Conservation (phyloP, 1,284 basidiomycete species). For the Xerocomus amazonicus region DNA sequence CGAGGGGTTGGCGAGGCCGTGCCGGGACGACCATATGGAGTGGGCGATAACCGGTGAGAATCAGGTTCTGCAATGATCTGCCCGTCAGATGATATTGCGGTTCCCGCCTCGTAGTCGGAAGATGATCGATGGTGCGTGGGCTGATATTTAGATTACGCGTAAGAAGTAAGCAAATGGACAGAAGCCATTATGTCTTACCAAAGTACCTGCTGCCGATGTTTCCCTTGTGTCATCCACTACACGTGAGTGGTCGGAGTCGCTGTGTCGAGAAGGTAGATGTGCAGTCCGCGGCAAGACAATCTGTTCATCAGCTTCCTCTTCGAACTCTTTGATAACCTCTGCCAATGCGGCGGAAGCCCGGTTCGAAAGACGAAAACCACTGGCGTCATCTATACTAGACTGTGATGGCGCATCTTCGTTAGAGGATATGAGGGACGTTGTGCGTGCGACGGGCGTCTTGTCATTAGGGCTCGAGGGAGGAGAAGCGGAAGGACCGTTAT, state of each 20-base stretch:
- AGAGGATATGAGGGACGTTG: slow-evolving; percentile 36
- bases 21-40: slow-evolving; percentile 40
- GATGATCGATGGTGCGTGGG: slow-evolving; percentile 26
- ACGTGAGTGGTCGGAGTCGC: slow-evolving; percentile 26
- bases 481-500: slow-evolving; percentile 38
- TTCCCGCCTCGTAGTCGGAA: slow-evolving; percentile 51
- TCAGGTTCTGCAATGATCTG: slow-evolving; percentile 43
- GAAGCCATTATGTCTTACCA: slow-evolving; percentile 21
- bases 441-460: slow-evolving; percentile 38
- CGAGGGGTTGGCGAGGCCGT: slow-evolving; percentile 56
- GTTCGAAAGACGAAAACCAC: slow-evolving; percentile 38
- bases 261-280: slow-evolving; percentile 40
- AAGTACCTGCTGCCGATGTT: slow-evolving; percentile 15
- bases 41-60: slow-evolving; percentile 51
- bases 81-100: slow-evolving; percentile 65
- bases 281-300: slow-evolving; percentile 66
- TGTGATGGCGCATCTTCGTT: slow-evolving; percentile 26
- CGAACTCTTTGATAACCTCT: slow-evolving; percentile 68
- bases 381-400: slow-evolving; percentile 26
- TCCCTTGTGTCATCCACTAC: slow-evolving; percentile 18
- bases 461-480: slow-evolving; percentile 53
- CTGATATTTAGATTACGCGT: slow-evolving; percentile 19
- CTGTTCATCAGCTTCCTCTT: slow-evolving; percentile 65
- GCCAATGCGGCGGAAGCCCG: slow-evolving; percentile 68
- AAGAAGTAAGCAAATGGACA: slow-evolving; percentile 15